Conservation (phyloP, 768 basidiomycete species). For the Rubroboletus satanas region DNA sequence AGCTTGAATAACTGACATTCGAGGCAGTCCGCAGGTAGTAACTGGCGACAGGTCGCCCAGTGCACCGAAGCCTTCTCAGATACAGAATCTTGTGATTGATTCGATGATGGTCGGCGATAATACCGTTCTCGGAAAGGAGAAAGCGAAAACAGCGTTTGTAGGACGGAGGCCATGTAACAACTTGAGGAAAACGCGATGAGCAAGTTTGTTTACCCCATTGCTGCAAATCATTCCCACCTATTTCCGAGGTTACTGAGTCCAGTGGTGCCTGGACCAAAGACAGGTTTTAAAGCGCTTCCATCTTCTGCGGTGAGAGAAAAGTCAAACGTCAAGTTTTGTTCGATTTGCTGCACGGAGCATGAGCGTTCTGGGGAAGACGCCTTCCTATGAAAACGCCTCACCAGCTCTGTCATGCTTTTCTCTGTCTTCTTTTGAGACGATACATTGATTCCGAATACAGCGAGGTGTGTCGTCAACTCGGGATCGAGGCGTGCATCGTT, state of each 20-base stretch:
- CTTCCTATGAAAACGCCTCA: slow-evolving; percentile 31
- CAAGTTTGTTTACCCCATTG: neutral
- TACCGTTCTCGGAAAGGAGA: slow-evolving; percentile 75
- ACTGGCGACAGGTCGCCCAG: slow-evolving; percentile 55
- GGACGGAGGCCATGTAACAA: slow-evolving; percentile 95
- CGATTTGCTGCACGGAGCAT: slow-evolving; percentile 68
- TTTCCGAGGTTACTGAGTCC: slow-evolving; percentile 93
- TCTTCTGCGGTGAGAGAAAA: slow-evolving; percentile 87
- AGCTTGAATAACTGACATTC: slow-evolving; percentile 95
- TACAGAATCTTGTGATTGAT: slow-evolving; percentile 6
- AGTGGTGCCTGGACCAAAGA: slow-evolving; percentile 86
- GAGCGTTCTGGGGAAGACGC: neutral
- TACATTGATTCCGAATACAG: slow-evolving; percentile 85
- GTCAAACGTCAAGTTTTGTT: slow-evolving; percentile 93
- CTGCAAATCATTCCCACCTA: slow-evolving; percentile 42
- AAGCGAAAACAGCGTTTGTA: slow-evolving; percentile 84
- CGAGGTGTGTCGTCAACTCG: slow-evolving; percentile 66
- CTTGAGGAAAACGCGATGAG: slow-evolving; percentile 36
- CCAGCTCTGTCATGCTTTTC: slow-evolving; percentile 95
- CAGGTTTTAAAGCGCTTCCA: slow-evolving; percentile 81
- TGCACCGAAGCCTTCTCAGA: slow-evolving; percentile 45
- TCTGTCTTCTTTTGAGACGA: slow-evolving; percentile 83
- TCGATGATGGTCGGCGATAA: slow-evolving; percentile 28
- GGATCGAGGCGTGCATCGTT: slow-evolving; percentile 81
- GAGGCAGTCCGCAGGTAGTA: slow-evolving; percentile 79